These are phyloP conservation scores for Phytophthora idaei DNA, from an alignment of 352 stramenopile species.

Conservation along the genomic window DNA sequence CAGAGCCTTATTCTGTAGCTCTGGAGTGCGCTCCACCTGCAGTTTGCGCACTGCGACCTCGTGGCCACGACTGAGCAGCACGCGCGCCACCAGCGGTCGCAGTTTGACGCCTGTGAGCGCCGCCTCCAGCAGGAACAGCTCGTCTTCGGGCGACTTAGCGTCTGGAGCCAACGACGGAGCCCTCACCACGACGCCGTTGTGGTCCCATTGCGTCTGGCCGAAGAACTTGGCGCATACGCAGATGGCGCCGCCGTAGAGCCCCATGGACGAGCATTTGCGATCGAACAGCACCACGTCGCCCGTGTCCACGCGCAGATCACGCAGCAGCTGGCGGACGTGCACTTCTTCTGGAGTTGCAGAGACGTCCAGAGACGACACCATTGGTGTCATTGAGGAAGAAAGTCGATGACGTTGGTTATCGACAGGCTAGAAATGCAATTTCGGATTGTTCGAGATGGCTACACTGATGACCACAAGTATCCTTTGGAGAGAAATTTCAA, in stretches of 20 bases:
- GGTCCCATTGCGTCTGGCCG: constrained; percentile 83
- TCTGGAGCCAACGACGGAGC: constrained; percentile 34
- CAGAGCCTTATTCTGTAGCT: constrained; percentile 62
- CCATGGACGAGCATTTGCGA: constrained; percentile 78
- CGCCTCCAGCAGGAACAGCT: constrained; percentile 79
- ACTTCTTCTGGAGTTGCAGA: constrained; percentile 11
- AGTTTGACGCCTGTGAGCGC: constrained; percentile 85
- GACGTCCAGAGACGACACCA: not conserved
- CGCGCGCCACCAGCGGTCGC: constrained; percentile 75
- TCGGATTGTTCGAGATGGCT: not conserved
- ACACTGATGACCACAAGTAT: too few species aligned
- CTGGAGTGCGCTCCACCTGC: constrained; percentile 63
- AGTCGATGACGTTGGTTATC: too few species aligned
- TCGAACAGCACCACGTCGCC: constrained; percentile 87
- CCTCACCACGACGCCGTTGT: constrained; percentile 83
- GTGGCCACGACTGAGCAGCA: constrained; percentile 70
- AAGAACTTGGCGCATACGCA: constrained; percentile 85
- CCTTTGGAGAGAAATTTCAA: too few species aligned
- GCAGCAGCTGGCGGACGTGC: constrained; percentile 49
- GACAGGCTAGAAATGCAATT: too few species aligned
- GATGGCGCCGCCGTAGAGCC: constrained; percentile 76
- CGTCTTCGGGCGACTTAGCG: constrained; percentile 29
- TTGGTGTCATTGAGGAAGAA: not conserved
- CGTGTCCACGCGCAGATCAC: constrained; percentile 64
- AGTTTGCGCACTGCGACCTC: constrained; percentile 79